These are phyloP conservation scores for Botrytis porri DNA, from an alignment of 2,329 filamentous ascomycete genomes.

Conservation along the genomic window DNA sequence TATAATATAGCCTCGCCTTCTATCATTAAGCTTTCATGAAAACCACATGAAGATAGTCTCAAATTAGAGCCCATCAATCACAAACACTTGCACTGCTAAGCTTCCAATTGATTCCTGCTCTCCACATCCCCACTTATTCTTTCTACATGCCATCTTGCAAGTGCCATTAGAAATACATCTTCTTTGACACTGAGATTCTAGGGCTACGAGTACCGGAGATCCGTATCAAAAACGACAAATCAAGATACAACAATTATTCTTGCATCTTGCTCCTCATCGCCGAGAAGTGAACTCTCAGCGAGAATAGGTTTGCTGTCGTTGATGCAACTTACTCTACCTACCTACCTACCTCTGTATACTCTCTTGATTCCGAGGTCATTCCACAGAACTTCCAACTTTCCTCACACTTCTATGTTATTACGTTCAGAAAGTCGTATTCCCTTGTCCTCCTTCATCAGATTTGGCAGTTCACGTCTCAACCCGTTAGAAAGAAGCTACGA, in stretches of 20 bases:
- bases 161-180: too few relatives aligned
- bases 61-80: too few relatives aligned
- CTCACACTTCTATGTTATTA: neutral
- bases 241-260: neutral
- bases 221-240: too few relatives aligned
- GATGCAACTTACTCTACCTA: neutral
- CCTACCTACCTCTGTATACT: neutral
- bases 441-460: neutral
- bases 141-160: too few relatives aligned
- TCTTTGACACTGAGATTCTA: too few relatives aligned
- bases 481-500: neutral
- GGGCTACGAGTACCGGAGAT: too few relatives aligned
- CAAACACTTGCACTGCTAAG: too few relatives aligned
- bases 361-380: neutral
- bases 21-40: too few relatives aligned
- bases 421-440: neutral
- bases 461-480: neutral
- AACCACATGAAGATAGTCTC: too few relatives aligned
- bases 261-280: neutral
- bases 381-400: neutral
- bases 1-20: too few relatives aligned
- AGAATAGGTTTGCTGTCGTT: neutral
- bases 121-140: too few relatives aligned
- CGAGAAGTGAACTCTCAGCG: accelerated
- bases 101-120: too few relatives aligned